A percentile compares a stretch with the other conserved stretches of the same genome.
phyloP scores from a whole-genome alignment of 768 basidiomycete genomes.

The Boletales sp. region DNA sequence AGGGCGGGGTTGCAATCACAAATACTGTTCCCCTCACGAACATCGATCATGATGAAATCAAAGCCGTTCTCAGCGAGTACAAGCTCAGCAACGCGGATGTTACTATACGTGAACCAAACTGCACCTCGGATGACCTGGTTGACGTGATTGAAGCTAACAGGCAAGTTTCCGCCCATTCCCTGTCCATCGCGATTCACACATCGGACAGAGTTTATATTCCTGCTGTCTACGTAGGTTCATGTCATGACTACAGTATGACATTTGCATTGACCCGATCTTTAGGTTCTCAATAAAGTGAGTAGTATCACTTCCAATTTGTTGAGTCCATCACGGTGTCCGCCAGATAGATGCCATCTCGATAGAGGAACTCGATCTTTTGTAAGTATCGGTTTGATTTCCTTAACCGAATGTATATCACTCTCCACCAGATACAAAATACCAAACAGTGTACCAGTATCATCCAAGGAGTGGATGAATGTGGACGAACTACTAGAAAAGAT shows the following conservation, averaged over 20 bases:
- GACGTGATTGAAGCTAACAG: constrained; percentile 97
- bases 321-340: constrained; percentile 3
- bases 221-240: constrained; percentile 70
- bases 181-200: constrained; percentile 3
- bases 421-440: constrained; percentile 83
- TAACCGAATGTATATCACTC: not conserved
- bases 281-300: constrained; percentile 81
- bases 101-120: constrained; percentile 87
- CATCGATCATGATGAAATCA: constrained; percentile 94
- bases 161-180: constrained; percentile 28
- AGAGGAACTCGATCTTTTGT: constrained; percentile 93
- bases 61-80: constrained; percentile 92
- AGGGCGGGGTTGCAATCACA: constrained; percentile 88
- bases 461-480: constrained; percentile 92
- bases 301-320: not conserved
- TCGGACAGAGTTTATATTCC: constrained; percentile 84
- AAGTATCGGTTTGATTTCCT: constrained; percentile 22
- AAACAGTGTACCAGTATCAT: constrained; percentile 91
- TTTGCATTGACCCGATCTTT: constrained; percentile 2
- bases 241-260: not conserved
- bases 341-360: constrained; percentile 98
- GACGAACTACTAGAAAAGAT: constrained; percentile 91
- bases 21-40: constrained; percentile 96
- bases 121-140: constrained; percentile 93
- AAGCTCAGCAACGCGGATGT: constrained; percentile 85